phyloP scores from a whole-genome alignment of 2,329 filamentous ascomycete species.

The Diplodia sapinea region DNA sequence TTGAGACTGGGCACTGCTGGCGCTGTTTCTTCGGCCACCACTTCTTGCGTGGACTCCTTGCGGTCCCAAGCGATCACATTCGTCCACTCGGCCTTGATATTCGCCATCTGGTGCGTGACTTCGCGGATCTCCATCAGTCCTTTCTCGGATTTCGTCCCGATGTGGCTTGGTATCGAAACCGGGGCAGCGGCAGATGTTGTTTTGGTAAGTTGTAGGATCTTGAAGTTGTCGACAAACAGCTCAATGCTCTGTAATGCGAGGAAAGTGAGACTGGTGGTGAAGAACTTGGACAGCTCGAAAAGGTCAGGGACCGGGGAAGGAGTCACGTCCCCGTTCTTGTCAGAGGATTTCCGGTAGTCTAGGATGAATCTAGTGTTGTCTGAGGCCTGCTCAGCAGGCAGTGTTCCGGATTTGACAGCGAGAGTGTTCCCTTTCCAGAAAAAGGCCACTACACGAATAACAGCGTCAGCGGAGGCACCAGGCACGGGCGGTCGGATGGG shows the following conservation, averaged over 20 bases:
- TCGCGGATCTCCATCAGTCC: conserved; percentile 83
- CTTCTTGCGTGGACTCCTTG: conserved; percentile 8
- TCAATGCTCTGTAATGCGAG: conserved; percentile 87
- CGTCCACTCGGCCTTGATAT: conserved; percentile 92
- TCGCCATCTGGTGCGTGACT: conserved; percentile 85
- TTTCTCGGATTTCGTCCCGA: conserved; percentile 83
- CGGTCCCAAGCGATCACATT: conserved; percentile 84
- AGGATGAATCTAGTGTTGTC: conserved; percentile 89
- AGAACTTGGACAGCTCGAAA: conserved; percentile 85
- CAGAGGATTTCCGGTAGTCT: conserved; percentile 85
- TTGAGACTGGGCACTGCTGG: conserved; percentile 36
- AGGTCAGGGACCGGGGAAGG: conserved; percentile 82
- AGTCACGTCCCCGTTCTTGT: conserved; percentile 27
- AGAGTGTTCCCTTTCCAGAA: conserved; percentile 99
- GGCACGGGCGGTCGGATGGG: not conserved
- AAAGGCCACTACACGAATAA: conserved; percentile 70
- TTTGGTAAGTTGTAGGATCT: conserved; percentile 78
- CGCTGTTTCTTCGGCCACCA: conserved; percentile 9
- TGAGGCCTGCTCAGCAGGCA: conserved; percentile 70
- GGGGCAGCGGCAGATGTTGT: conserved; percentile 79
- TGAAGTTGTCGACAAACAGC: conserved; percentile 87
- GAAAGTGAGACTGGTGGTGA: conserved; percentile 94
- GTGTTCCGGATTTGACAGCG: conserved; percentile 83
- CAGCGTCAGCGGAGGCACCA: not conserved
- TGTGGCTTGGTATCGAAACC: conserved; percentile 74